phyloP scores from a whole-genome alignment of 805 yeast species.

The Spathaspora girioi region DNA sequence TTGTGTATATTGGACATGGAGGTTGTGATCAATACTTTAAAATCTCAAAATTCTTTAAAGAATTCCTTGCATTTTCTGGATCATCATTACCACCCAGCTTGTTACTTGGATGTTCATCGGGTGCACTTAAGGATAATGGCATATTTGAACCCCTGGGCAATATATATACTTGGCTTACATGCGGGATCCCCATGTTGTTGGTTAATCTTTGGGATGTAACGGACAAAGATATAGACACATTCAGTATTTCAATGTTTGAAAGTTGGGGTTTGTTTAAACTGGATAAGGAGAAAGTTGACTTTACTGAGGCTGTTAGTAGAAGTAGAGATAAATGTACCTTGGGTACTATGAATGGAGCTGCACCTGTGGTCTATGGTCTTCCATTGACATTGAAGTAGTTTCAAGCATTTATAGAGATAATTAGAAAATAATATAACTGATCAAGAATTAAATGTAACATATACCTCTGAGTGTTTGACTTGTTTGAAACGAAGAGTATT shows the following conservation, averaged over 20 bases:
- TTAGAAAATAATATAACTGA: not conserved
- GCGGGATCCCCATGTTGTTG: conserved; percentile 78
- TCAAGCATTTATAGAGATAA: not conserved
- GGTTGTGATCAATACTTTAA: conserved; percentile 86
- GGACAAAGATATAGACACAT: conserved; percentile 87
- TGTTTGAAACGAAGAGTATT: not conserved
- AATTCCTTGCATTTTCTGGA: conserved; percentile 10
- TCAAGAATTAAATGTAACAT: not conserved
- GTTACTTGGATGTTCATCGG: conserved; percentile 90
- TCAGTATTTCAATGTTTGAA: conserved; percentile 57
- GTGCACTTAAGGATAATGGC: conserved; percentile 55
- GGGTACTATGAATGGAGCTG: conserved; percentile 81
- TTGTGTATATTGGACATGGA: conserved; percentile 90
- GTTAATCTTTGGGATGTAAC: conserved; percentile 97
- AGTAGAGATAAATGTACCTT: conserved; percentile 70
- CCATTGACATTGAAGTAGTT: conserved; percentile 42
- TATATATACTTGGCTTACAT: conserved; percentile 67
- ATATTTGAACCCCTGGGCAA: conserved; percentile 73
- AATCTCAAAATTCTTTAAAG: conserved; percentile 42
- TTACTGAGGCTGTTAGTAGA: conserved; percentile 54
- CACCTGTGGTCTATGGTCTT: conserved; percentile 87
- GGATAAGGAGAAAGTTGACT: conserved; percentile 14
- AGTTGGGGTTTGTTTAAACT: conserved; percentile 57
- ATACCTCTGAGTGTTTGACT: too few relatives aligned
- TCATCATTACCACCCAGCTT: conserved; percentile 52